These are phyloP conservation scores for Trichoderma sp. DNA, from an alignment of 2,329 filamentous ascomycete species.

Conservation along the genomic window DNA sequence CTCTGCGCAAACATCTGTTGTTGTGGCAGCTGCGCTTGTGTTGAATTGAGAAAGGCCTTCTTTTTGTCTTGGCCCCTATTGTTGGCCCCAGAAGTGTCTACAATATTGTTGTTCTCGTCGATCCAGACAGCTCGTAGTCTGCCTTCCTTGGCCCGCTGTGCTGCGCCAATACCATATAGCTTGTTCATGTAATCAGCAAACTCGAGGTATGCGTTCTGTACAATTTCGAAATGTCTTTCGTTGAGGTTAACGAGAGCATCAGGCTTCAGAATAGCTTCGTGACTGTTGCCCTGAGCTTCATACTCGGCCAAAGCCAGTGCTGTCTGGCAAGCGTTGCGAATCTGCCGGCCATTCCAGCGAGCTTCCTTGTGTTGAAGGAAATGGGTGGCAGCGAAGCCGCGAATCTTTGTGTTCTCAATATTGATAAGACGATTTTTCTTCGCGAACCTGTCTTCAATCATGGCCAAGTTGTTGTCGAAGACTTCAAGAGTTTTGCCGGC, in stretches of 20 bases:
- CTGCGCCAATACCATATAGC: not conserved
- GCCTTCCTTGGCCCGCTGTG: not conserved
- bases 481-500: not conserved
- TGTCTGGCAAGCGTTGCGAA: conserved; percentile 22
- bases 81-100: not conserved
- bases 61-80: not conserved
- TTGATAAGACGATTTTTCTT: not conserved
- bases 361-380: not conserved
- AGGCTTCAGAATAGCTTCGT: not conserved
- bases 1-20: not conserved
- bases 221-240: conserved; percentile 23
- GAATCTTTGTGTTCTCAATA: not conserved
- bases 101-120: not conserved
- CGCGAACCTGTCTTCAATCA: conserved; percentile 24
- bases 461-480: conserved; percentile 20
- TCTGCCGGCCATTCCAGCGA: conserved; percentile 22
- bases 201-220: conserved; percentile 24
- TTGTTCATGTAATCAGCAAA: conserved; percentile 24
- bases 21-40: not conserved
- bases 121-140: not conserved
- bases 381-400: not conserved
- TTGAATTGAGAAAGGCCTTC: not conserved
- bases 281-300: conserved; percentile 29
- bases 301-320: conserved; percentile 33
- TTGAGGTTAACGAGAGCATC: conserved; percentile 21